phyloP scores from a whole-genome alignment of 1,284 basidiomycete genomes.

The Chiua sp. region DNA sequence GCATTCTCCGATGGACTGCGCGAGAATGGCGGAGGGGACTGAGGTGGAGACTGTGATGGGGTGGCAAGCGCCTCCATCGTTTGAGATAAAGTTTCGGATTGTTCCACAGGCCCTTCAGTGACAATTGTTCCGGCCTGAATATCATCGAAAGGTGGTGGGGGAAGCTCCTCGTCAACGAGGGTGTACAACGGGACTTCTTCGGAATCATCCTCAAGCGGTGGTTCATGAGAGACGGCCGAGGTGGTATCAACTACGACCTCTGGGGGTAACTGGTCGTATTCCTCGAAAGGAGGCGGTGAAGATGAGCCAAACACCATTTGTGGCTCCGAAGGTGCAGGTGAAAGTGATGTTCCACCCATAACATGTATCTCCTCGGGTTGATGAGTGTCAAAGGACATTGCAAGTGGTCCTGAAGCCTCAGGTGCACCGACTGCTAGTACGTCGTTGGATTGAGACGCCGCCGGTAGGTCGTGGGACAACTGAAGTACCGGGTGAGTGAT shows the following conservation, averaged over 20 bases:
- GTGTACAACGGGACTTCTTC: constrained; percentile 32
- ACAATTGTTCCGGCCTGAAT: constrained; percentile 5
- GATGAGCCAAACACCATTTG: background rate
- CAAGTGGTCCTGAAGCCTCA: background rate
- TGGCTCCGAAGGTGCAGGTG: background rate
- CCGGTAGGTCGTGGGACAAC: background rate
- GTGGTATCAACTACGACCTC: background rate
- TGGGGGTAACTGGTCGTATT: background rate
- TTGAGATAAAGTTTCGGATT: background rate
- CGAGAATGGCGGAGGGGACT: background rate
- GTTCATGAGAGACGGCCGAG: background rate
- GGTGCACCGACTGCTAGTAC: background rate
- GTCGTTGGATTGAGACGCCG: background rate
- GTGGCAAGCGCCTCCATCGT: background rate
- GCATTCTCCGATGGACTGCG: background rate
- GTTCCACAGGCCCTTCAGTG: background rate
- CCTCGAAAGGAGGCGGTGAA: constrained; percentile 13
- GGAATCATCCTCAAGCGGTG: constrained; percentile 6
- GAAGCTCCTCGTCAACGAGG: constrained; percentile 27
- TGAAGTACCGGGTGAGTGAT: background rate
- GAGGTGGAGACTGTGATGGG: background rate
- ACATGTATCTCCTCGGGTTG: background rate
- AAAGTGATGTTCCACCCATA: background rate
- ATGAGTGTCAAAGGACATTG: background rate
- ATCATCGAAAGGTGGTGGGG: constrained; percentile 34